Conservation (phyloP, 768 basidiomycete genomes). For the Pisolithus sp. region DNA sequence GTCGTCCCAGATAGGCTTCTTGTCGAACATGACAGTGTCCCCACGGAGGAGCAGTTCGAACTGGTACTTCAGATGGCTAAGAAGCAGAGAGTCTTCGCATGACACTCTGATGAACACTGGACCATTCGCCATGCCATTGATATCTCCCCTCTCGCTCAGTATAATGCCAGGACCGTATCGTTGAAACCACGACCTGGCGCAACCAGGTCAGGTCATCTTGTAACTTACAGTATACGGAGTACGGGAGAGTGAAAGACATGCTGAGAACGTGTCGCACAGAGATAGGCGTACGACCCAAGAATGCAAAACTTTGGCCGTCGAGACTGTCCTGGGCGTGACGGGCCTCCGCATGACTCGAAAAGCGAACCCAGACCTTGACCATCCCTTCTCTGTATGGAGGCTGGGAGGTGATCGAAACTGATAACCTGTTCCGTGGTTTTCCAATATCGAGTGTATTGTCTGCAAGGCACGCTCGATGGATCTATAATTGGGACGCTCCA, state of each 20-base stretch:
- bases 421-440: conserved; percentile 32
- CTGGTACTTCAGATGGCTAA: conserved; percentile 52
- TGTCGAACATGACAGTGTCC: conserved; percentile 47
- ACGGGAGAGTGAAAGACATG: conserved; percentile 39
- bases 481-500: conserved; percentile 43
- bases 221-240: conserved; percentile 33
- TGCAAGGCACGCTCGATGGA: conserved; percentile 30
- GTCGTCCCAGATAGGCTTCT: conserved; percentile 56
- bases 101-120: conserved; percentile 41
- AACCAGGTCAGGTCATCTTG: conserved; percentile 42
- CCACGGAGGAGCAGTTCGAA: conserved; percentile 60
- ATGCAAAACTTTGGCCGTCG: conserved; percentile 39
- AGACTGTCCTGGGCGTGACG: conserved; percentile 42
- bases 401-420: conserved; percentile 40
- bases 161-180: conserved; percentile 24
- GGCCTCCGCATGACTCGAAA: conserved; percentile 46
- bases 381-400: conserved; percentile 46
- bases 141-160: conserved; percentile 17
- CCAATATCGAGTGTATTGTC: conserved; percentile 33
- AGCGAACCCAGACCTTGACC: conserved; percentile 52
- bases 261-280: conserved; percentile 49
- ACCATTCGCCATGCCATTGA: neutral
- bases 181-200: conserved; percentile 29
- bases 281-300: conserved; percentile 41
- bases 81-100: conserved; percentile 41